phyloP scores from a whole-genome alignment of 345 rosid species.

The Isatis tinctoria region DNA sequence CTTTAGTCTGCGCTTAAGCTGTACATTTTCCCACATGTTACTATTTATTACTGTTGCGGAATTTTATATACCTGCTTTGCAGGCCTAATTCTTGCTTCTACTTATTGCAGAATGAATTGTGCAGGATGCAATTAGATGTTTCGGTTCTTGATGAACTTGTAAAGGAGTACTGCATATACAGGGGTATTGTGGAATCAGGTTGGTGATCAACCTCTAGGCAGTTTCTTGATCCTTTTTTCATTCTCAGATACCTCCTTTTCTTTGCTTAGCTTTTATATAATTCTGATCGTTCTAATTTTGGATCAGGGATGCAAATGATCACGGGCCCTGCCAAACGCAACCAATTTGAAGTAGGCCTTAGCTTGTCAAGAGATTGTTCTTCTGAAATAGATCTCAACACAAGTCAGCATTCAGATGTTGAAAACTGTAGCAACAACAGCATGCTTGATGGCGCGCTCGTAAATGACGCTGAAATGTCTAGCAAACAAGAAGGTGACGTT shows the following conservation, averaged over 20 bases:
- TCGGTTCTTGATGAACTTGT: conserved; percentile 80
- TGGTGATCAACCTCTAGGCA: conserved; percentile 10
- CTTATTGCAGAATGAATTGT: conserved; percentile 82
- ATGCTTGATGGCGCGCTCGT: conserved; percentile 40
- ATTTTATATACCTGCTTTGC: neutral
- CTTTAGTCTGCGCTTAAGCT: neutral
- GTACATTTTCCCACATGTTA: neutral
- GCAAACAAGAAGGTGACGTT: conserved; percentile 43
- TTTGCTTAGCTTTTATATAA: conserved; percentile 7
- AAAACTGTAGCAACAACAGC: conserved; percentile 37
- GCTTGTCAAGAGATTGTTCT: conserved; percentile 48
- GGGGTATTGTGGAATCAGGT: conserved; percentile 76
- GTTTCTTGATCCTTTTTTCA: neutral
- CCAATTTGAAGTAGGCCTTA: conserved; percentile 39
- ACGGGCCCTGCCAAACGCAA: conserved; percentile 36
- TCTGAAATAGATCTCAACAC: conserved; percentile 47
- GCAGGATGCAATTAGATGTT: conserved; percentile 77
- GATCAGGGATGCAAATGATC: conserved; percentile 40
- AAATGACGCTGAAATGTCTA: conserved; percentile 42
- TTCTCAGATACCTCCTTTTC: neutral
- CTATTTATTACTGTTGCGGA: neutral
- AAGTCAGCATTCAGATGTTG: conserved; percentile 57
- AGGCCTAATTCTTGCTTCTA: conserved; percentile 19
- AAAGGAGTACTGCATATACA: conserved; percentile 81
- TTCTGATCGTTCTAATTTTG: conserved; percentile 8